phyloP scores from a whole-genome alignment of 2,329 filamentous ascomycete genomes.

The Polychaeton citri region DNA sequence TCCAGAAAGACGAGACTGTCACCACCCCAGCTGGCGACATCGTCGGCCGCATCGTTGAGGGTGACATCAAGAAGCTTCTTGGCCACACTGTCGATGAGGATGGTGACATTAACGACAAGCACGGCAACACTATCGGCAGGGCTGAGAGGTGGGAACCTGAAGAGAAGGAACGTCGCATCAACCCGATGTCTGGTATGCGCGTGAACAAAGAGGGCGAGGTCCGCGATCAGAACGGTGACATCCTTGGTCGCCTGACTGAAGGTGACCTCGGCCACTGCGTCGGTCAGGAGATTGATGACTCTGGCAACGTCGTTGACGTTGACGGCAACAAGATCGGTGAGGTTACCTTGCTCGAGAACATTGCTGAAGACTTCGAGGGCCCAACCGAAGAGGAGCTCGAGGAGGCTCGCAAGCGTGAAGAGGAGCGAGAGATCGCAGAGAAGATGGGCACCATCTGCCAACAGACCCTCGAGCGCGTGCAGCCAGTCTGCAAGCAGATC shows the following conservation, averaged over 20 bases:
- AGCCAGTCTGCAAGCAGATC: constrained; percentile 77
- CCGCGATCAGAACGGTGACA: constrained; percentile 36
- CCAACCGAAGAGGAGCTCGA: constrained; percentile 41
- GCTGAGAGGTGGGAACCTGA: constrained; percentile 41
- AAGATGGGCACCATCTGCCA: constrained; percentile 62
- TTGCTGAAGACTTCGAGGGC: constrained; percentile 44
- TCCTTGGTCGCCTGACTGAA: constrained; percentile 36
- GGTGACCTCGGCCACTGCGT: constrained; percentile 39
- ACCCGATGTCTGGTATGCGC: constrained; percentile 44
- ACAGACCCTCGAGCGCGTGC: constrained; percentile 69
- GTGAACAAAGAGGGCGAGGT: constrained; percentile 43
- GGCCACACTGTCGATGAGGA: constrained; percentile 39
- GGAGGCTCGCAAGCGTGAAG: constrained; percentile 39
- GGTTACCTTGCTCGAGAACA: constrained; percentile 48
- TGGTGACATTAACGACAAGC: constrained; percentile 40
- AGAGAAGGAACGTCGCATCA: constrained; percentile 42
- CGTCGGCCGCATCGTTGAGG: constrained; percentile 36
- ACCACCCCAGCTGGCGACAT: constrained; percentile 32
- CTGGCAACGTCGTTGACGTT: constrained; percentile 39
- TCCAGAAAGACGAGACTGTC: constrained; percentile 46
- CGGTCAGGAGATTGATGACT: constrained; percentile 39
- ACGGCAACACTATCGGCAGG: constrained; percentile 39
- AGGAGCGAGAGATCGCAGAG: constrained; percentile 63
- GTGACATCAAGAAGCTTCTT: constrained; percentile 37
- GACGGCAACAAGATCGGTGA: constrained; percentile 52